A percentile compares a stretch with the other conserved stretches of the same genome.
Evolutionary conservation across 257 asterid genomes (phyloP).

Genomic region (Solanum chmielewskii): DNA sequence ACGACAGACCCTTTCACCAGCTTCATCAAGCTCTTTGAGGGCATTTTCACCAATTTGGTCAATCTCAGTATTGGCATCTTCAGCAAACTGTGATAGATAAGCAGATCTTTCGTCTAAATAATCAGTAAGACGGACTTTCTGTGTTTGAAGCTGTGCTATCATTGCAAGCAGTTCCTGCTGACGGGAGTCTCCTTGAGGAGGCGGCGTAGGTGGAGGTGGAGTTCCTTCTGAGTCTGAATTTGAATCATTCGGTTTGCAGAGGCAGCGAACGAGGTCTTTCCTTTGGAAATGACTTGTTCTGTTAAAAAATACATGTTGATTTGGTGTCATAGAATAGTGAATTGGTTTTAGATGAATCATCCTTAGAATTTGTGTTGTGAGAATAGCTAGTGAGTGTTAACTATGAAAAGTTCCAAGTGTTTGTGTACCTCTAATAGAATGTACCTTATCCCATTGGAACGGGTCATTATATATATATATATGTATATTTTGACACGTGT

Average conservation of each 20-base stretch:
- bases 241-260: conserved; percentile 36
- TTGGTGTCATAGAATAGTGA: conserved; percentile 40
- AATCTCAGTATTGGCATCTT: conserved; percentile 80
- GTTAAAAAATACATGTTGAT: conserved; percentile 15
- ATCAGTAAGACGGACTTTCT: conserved; percentile 70
- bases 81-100: conserved; percentile 69
- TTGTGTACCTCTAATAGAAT: conserved; percentile 32
- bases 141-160: conserved; percentile 80
- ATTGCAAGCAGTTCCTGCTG: conserved; percentile 82
- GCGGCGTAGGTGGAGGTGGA: conserved; percentile 22
- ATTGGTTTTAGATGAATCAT: conserved; percentile 62
- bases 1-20: conserved; percentile 54
- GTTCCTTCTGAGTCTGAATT: conserved; percentile 26
- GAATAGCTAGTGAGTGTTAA: background rate
- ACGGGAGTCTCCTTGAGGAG: conserved; percentile 37
- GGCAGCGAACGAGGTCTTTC: conserved; percentile 14
- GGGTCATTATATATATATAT: background rate
- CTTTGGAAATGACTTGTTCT: conserved; percentile 21
- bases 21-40: conserved; percentile 72
- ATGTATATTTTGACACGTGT: no score
- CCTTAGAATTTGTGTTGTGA: background rate
- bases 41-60: conserved; percentile 88
- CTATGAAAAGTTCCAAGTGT: background rate
- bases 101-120: conserved; percentile 76
- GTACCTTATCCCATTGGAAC: background rate